Percentiles rank a stretch among this genome's conserved stretches.
Evolutionary conservation across 2,329 filamentous ascomycete species (phyloP).

Genomic region (Cryoendolithus antarcticus): DNA sequence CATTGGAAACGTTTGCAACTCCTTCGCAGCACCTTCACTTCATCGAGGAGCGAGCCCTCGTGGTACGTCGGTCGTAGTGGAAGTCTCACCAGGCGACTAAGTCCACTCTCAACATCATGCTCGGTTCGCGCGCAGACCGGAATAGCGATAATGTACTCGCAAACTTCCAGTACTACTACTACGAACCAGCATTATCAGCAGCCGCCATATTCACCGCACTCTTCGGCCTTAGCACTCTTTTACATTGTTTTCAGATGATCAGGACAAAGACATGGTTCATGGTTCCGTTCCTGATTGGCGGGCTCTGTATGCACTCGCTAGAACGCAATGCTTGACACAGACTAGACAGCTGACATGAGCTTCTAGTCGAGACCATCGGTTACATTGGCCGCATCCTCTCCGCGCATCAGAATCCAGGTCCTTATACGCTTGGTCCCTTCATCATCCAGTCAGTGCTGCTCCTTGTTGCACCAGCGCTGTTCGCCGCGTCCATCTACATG

Average conservation of each 20-base stretch:
- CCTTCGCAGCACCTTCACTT: too few species aligned
- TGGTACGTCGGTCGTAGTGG: too few species aligned
- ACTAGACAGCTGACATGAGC: too few species aligned
- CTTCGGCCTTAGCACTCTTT: conserved; percentile 17
- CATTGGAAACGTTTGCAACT: too few species aligned
- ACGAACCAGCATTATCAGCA: conserved; percentile 15
- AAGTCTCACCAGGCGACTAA: too few species aligned
- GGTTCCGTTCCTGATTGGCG: conserved; percentile 39
- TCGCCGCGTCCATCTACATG: conserved; percentile 41
- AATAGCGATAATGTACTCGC: conserved; percentile 3
- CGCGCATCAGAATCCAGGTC: conserved; percentile 27
- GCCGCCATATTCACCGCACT: conserved; percentile 20
- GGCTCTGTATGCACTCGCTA: conserved; percentile 23
- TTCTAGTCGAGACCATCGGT: conserved; percentile 39
- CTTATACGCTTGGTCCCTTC: conserved; percentile 29
- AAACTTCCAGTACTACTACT: conserved; percentile 15
- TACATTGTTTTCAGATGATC: conserved; percentile 30
- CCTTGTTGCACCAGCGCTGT: conserved; percentile 37
- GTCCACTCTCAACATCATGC: conserved; percentile 3
- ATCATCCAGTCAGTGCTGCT: conserved; percentile 35
- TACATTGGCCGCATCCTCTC: conserved; percentile 40
- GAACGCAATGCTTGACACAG: too few species aligned
- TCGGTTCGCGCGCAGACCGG: conserved; percentile 1
- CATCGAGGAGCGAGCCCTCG: too few species aligned
- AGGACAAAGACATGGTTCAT: conserved; percentile 37